Base-by-base conservation (phyloP, 768 basidiomycete genomes). In the Leccinum ochraceum region DNA sequence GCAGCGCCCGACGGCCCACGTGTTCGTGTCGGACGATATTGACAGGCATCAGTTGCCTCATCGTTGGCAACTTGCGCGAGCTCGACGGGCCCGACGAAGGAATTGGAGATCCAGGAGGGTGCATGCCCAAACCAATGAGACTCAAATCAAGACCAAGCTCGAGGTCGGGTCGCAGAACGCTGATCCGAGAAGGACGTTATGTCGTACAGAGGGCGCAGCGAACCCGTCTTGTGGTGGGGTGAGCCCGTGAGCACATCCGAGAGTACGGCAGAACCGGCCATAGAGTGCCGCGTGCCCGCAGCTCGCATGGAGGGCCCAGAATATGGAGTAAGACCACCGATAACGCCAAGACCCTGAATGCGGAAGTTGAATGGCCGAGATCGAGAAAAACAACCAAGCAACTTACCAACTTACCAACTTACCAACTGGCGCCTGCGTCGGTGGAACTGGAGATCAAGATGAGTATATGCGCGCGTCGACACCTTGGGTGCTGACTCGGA, bases 381-480 rank as follows among this genome's bases (percentile, higher is more conserved):
- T 30, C 9, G 30, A 30, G 30, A 30, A 30, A 30, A 30, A 30
- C 9, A 30, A 30, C 30, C 30, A 30, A 30, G 30, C 0, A 7
- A 58, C 77, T 36, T 69, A 74, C 85, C 86, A 2, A 80, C 11
- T 34, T n/a, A n/a, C n/a, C 24, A 24, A 24, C 77, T 37, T 69
- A 73, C 85, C 86, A 2, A 80, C 13, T 36, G 36, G 36, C 1
- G 36, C 36, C 79, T 58, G 86, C 85, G 8, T 82, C 79, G 30
- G 75, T 76, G 1, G 71, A 69, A 20, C 71, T 74, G 26, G 56
- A 54, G 10, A 59, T 62, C 24, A 48, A 61, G 24, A 24, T 3
- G 24, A 24, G 24, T 24, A 3, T 24, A 3, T 24, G 24, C 24
- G 3, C n/a, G n/a, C n/a, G n/a, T n/a, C n/a, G n/a, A n/a, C n/a